Percentiles rank a stretch among this genome's conserved stretches.
These are phyloP conservation scores for Cryphonectria radicalis DNA, from an alignment of 2,329 filamentous ascomycete genomes.

Conservation along the genomic window DNA sequence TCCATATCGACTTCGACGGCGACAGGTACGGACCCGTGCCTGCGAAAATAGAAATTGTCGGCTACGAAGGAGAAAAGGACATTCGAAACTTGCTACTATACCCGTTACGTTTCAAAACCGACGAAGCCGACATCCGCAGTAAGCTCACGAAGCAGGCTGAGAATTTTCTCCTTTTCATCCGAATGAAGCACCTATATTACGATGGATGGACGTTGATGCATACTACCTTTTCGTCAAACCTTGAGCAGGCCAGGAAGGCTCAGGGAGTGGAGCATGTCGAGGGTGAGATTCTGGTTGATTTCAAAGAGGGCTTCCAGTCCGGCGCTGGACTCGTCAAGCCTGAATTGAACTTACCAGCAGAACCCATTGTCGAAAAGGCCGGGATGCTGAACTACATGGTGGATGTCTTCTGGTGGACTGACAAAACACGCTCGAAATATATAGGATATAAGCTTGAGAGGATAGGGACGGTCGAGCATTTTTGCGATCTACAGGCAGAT, in stretches of 20 bases:
- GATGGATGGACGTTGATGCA: background rate
- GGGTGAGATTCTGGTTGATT: background rate
- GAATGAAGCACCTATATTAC: background rate
- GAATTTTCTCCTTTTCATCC: background rate
- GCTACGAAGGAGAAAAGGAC: background rate
- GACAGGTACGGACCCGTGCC: background rate
- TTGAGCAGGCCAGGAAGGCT: background rate
- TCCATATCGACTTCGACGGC: background rate
- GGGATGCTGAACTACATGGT: no score
- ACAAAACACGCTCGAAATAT: background rate
- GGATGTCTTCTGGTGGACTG: background rate
- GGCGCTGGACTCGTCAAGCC: background rate
- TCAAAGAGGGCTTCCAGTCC: background rate
- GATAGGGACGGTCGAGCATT: background rate
- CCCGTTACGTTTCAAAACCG: background rate
- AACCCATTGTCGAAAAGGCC: no score
- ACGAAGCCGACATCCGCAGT: background rate
- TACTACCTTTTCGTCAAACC: background rate
- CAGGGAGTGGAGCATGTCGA: background rate
- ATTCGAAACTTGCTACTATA: background rate
- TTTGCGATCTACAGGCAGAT: rapidly evolving
- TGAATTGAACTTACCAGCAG: background rate
- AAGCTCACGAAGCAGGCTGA: background rate
- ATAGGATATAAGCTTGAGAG: background rate
- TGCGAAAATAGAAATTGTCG: rapidly evolving